A percentile compares a stretch with the other conserved stretches of the same genome.
Conservation (phyloP, 1,139 yeast genomes). For the Pichia sp. region DNA sequence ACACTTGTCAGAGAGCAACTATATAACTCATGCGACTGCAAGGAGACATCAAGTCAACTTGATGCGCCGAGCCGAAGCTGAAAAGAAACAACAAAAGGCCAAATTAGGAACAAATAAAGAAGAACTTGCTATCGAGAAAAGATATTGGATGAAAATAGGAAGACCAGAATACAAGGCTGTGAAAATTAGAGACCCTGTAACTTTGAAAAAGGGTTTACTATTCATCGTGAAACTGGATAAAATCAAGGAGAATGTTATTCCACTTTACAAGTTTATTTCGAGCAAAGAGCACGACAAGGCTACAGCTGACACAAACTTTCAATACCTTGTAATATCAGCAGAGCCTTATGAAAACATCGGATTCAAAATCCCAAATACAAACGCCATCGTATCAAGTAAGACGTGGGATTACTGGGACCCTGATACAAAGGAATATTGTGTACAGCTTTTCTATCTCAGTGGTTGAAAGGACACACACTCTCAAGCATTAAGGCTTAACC, state of each 20-base stretch:
- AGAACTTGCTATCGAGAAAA: constrained; percentile 31
- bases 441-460: constrained; percentile 52
- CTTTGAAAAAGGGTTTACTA: constrained; percentile 53
- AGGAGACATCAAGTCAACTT: constrained; percentile 65
- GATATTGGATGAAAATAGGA: constrained; percentile 57
- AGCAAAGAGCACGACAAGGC: constrained; percentile 58
- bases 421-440: constrained; percentile 59
- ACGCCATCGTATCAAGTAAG: constrained; percentile 43
- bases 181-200: constrained; percentile 57
- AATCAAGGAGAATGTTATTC: constrained; percentile 37
- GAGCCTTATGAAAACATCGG: constrained; percentile 81
- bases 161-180: constrained; percentile 60
- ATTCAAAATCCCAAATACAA: constrained; percentile 56
- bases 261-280: constrained; percentile 67
- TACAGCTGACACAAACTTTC: constrained; percentile 38
- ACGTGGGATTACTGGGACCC: constrained; percentile 69
- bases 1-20: constrained; percentile 69
- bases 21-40: constrained; percentile 74
- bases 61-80: constrained; percentile 46
- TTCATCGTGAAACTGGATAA: constrained; percentile 52
- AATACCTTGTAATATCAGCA: constrained; percentile 68
- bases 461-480: too few species aligned
- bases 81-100: constrained; percentile 29
- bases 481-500: too few species aligned
- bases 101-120: background rate